These are phyloP conservation scores for Solioccasus polychromus DNA, from an alignment of 768 basidiomycete species.

Conservation along the genomic window DNA sequence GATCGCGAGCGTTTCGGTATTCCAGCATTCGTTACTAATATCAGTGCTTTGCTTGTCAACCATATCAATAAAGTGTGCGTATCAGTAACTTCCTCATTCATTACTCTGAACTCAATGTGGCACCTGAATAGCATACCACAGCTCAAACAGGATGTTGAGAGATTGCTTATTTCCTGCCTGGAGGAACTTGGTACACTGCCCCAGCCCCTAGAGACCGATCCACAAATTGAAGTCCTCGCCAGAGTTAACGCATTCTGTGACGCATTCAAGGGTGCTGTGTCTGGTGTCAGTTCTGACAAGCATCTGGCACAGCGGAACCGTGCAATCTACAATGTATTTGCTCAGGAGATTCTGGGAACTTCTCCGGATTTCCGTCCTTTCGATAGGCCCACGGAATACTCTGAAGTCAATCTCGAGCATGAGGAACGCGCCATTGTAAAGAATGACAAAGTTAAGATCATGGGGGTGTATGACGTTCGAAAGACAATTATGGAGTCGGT, in stretches of 20 bases:
- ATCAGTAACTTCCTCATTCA: background rate
- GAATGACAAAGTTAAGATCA: conserved; percentile 7
- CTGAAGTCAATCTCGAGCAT: conserved; percentile 11
- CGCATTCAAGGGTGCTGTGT: conserved; percentile 33
- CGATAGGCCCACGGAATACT: conserved; percentile 5
- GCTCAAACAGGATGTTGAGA: conserved; percentile 39
- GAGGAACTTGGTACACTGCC: conserved; percentile 42
- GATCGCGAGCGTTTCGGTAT: conserved; percentile 54
- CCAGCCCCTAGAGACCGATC: conserved; percentile 33
- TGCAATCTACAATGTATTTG: conserved; percentile 33
- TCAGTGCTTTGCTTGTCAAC: conserved; percentile 51
- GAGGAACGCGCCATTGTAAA: background rate
- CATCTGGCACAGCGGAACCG: conserved; percentile 37
- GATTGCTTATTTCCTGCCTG: conserved; percentile 35
- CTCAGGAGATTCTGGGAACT: conserved; percentile 35
- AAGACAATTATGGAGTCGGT: conserved; percentile 36
- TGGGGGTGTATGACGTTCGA: conserved; percentile 36
- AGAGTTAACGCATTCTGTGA: conserved; percentile 46
- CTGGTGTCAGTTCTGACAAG: conserved; percentile 35
- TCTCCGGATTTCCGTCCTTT: conserved; percentile 43
- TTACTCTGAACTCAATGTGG: background rate
- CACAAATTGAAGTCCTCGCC: conserved; percentile 44
- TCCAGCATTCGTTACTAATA: conserved; percentile 45
- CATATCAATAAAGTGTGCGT: conserved; percentile 56
- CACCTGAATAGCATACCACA: conserved; percentile 43